Percentiles rank a stretch among this genome's conserved stretches.
Conservation (phyloP, 768 basidiomycete genomes). For the Leccinum disarticulatum region DNA sequence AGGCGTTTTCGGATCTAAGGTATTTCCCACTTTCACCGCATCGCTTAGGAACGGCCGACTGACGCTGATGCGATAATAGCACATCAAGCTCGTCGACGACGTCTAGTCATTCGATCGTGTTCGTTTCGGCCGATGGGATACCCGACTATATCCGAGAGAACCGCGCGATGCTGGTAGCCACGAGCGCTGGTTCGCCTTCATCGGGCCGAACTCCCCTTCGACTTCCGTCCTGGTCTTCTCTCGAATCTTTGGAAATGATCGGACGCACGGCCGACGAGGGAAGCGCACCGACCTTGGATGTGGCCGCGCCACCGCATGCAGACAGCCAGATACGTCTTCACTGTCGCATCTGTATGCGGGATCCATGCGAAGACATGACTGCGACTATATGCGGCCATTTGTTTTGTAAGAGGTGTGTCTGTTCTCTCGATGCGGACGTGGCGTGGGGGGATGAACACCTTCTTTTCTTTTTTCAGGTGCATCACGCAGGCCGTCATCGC, state of each 20-base stretch:
- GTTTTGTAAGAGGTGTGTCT: conserved; percentile 55
- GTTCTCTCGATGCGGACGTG: neutral
- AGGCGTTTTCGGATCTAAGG: conserved; percentile 20
- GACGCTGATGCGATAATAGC: conserved; percentile 1
- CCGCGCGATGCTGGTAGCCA: conserved; percentile 31
- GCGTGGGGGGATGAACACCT: neutral
- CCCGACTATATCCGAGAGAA: conserved; percentile 33
- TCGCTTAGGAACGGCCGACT: neutral
- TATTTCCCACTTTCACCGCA: neutral
- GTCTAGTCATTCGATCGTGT: conserved; percentile 29
- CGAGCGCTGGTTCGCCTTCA: conserved; percentile 26
- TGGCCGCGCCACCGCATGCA: neutral
- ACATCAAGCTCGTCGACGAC: conserved; percentile 6
- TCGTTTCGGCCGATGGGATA: conserved; percentile 30
- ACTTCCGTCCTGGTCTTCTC: conserved; percentile 27
- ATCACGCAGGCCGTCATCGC: conserved; percentile 50
- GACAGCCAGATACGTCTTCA: conserved; percentile 32
- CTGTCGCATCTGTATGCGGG: conserved; percentile 49
- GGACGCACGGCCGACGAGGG: neutral
- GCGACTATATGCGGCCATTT: conserved; percentile 65
- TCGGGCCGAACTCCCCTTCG: conserved; percentile 18
- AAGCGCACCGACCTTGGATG: neutral
- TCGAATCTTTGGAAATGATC: conserved; percentile 18
- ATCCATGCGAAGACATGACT: conserved; percentile 52
- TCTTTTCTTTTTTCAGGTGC: conserved; percentile 39